phyloP scores from a whole-genome alignment of 495 filamentous ascomycete genomes.

The Chaetomium tenue region DNA sequence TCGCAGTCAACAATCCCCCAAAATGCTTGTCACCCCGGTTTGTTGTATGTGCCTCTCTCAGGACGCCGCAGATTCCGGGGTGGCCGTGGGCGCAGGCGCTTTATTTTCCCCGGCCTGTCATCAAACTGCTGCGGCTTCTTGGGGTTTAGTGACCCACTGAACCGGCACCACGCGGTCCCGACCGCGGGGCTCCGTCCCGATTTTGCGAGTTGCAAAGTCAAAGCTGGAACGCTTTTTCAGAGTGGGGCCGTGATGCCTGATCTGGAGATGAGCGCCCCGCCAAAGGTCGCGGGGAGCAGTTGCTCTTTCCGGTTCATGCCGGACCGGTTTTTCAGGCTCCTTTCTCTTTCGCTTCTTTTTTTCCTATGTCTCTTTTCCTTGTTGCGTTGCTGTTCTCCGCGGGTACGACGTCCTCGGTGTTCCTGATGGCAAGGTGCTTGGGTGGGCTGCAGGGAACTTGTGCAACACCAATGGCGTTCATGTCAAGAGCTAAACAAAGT shows the following conservation, averaged over 20 bases:
- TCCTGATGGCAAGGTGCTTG: constrained; percentile 3
- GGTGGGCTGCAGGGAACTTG: constrained; percentile 27
- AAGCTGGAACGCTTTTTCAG: not conserved
- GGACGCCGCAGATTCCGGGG: constrained; percentile 1
- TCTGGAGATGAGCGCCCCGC: constrained; percentile 13
- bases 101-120: not conserved
- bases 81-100: not conserved
- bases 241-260: constrained; percentile 10
- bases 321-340: not conserved
- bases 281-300: not conserved
- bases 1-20: not conserved
- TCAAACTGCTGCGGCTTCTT: not conserved
- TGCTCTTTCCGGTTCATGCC: not conserved
- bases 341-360: not conserved
- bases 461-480: constrained; percentile 23
- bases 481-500: not conserved
- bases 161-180: constrained; percentile 10
- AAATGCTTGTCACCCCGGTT: not conserved
- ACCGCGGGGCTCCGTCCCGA: constrained; percentile 9
- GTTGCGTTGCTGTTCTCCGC: not conserved
- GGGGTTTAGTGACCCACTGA: not conserved
- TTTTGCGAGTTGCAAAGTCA: not conserved
- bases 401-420: not conserved
- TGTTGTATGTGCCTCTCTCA: not conserved
- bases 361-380: not conserved